Conservation (phyloP, 2,329 filamentous ascomycete genomes). For the Neurospora crassa region DNA sequence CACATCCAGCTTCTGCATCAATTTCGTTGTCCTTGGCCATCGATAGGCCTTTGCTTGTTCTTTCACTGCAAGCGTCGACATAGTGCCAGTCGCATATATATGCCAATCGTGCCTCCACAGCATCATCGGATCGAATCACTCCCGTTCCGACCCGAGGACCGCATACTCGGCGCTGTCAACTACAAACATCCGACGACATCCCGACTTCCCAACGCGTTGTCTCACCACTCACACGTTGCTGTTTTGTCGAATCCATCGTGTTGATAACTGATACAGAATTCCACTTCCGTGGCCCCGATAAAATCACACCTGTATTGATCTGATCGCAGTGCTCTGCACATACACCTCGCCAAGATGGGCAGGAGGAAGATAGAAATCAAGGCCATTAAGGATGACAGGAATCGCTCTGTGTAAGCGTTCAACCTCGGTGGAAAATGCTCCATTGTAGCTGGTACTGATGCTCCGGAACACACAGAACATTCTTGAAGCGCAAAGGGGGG, state of each 20-base stretch:
- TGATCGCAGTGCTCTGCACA: not conserved
- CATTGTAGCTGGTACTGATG: not conserved
- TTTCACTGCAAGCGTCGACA: not conserved
- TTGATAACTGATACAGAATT: not conserved
- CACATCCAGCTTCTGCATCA: not conserved
- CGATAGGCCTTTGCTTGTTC: not conserved
- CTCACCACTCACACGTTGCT: not conserved
- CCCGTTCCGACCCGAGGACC: not conserved
- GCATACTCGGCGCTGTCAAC: not conserved
- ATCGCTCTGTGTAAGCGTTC: constrained; percentile 80
- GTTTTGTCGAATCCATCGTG: not conserved
- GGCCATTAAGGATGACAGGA: constrained; percentile 96
- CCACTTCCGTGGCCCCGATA: not conserved
- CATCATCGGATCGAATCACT: not conserved
- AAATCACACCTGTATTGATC: not conserved
- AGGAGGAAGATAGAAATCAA: constrained; percentile 99
- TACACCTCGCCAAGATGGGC: constrained; percentile 56
- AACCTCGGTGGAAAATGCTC: constrained; percentile 1
- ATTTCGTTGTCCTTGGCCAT: not conserved
- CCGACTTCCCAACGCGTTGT: not conserved
- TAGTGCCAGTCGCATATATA: not conserved
- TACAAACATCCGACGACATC: not conserved
- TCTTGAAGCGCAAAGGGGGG: constrained; percentile 96
- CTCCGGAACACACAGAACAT: constrained; percentile 55
- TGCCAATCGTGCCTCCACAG: not conserved